Conservation (phyloP, 73 alveolate genomes). For the Tetrahymena elliotti region DNA sequence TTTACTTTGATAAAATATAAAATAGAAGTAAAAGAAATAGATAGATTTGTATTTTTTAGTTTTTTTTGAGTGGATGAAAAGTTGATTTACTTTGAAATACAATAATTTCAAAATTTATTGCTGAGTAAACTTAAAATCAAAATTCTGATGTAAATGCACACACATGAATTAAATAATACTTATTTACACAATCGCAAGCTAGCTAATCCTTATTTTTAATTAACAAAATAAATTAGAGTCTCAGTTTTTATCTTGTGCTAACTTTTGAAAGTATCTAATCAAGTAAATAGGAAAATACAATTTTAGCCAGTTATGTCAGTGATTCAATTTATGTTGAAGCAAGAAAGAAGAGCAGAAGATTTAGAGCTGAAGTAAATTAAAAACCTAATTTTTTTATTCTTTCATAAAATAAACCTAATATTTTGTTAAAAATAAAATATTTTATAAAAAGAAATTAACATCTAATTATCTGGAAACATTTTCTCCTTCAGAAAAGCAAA, state of each 20-base stretch:
- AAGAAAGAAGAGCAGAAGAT: neutral
- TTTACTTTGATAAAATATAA: neutral
- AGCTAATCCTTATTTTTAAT: neutral
- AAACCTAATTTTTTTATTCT: neutral
- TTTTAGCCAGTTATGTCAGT: neutral
- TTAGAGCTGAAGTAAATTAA: neutral
- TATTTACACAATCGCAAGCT: neutral
- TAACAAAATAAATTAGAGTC: neutral
- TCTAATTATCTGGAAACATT: neutral
- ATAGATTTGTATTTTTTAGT: too few relatives aligned
- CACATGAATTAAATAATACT: neutral
- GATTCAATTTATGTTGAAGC: neutral
- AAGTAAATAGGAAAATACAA: neutral
- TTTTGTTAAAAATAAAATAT: neutral
- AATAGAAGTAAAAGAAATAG: too few relatives aligned
- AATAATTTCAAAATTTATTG: too few relatives aligned
- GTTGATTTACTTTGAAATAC: neutral
- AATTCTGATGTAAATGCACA: neutral
- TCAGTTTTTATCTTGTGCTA: neutral
- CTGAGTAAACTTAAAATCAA: neutral
- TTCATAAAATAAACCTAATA: neutral
- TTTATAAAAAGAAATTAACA: neutral
- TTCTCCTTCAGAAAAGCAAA: neutral
- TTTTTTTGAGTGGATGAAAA: neutral
- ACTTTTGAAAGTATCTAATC: neutral